Conservation (phyloP, 257 asterid genomes). For the Solanum gandarillasii region DNA sequence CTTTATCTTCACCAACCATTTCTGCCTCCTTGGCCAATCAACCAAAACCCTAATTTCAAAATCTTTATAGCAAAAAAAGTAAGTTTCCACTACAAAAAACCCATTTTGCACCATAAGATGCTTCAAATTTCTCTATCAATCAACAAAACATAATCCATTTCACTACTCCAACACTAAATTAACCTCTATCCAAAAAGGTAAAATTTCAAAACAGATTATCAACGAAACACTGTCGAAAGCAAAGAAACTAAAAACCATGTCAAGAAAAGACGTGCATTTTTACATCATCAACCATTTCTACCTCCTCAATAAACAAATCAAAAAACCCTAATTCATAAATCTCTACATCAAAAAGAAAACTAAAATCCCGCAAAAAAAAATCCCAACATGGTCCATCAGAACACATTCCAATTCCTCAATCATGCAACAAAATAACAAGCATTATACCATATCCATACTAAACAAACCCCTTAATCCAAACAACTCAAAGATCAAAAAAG, state of each 20-base stretch:
- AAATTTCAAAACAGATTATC: neutral
- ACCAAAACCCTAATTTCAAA: slow-evolving; percentile 2
- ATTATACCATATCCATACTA: too few relatives aligned
- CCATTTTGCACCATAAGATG: slow-evolving; percentile 12
- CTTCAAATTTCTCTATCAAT: slow-evolving; percentile 17
- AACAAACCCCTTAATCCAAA: neutral
- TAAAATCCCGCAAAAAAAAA: slow-evolving; percentile 3
- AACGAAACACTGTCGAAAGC: neutral
- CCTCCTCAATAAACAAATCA: neutral
- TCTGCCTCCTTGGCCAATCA: neutral
- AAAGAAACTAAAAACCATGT: neutral
- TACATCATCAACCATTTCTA: slow-evolving; percentile 27
- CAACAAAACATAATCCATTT: slow-evolving; percentile 1
- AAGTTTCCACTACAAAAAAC: slow-evolving; percentile 9
- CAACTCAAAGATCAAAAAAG: neutral
- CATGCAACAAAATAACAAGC: neutral
- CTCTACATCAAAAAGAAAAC: neutral
- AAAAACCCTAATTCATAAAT: neutral
- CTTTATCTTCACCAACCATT: slow-evolving; percentile 34
- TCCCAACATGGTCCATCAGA: neutral
- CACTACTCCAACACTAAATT: neutral
- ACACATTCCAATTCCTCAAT: slow-evolving; percentile 8
- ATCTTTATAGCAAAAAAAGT: neutral
- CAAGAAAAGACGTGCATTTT: neutral
- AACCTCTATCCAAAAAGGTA: neutral